Evolutionary conservation across 129 eudicot genomes (phyloP), one percentile per base, ranked within the genome.

Genomic region (Helianthus tuberosus): DNA sequence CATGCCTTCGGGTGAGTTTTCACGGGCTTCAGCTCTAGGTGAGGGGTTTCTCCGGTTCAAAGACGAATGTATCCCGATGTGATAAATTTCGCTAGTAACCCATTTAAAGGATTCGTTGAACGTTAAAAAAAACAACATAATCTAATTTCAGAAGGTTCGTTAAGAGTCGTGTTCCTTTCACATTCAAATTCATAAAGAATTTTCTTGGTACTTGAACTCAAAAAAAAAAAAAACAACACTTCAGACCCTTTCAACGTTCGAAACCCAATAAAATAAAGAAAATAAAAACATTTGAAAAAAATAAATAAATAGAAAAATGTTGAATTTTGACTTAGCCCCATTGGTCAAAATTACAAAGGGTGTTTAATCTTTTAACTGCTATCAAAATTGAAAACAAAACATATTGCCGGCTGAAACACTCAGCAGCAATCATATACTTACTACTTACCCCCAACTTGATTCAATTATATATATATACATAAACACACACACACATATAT

Each of bases 381-480:
- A 53, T 12, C 50, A 65, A 49, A 29, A 60, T 64, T 46, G 46
- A 67, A 39, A 39, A 39, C 46, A 39, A 39, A 8, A 39, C 78
- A 72, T n/a, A n/a, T 64, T 29, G 83, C 83, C 83, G 83, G 83
- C 83, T 74, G 67, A 79, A 32, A 64, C 27, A 63, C 66, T 25
- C 72, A 61, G 41, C 71, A 46, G 69, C 74, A 66, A 66, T 75
- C 75, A 69, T 64, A 12, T 16, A 59, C 23, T 20, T 43, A 70
- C n/a, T n/a, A n/a, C 60, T 73, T 17, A 8, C 62, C 62, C 46
- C 38, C 75, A 68, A 59, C 52, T 77, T 68, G 81, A 62, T 77
- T 66, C 64, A 74, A 58, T 55, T 65, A 58, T 58, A 58, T n/a
- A n/a, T n/a, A n/a, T n/a, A n/a, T n/a, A n/a, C n/a, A n/a, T 11